These are phyloP conservation scores for Nidularia pulvinata DNA, from an alignment of 768 basidiomycete genomes.

Conservation along the genomic window DNA sequence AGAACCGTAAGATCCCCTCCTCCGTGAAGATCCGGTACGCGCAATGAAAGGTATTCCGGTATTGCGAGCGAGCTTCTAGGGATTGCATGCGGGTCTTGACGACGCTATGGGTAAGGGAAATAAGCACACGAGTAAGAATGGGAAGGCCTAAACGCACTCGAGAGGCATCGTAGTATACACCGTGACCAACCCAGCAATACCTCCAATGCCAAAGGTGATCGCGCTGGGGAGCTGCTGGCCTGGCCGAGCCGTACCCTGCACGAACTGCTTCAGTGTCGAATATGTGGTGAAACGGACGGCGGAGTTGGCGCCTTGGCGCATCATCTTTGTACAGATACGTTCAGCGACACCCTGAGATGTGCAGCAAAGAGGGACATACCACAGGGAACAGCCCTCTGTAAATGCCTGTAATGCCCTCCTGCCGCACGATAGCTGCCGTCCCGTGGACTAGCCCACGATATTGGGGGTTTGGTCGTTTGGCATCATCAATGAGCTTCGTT, in stretches of 20 bases:
- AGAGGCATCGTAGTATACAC: slow-evolving; percentile 91
- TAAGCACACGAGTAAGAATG: not conserved
- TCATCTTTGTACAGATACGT: slow-evolving; percentile 59
- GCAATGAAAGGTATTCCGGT: slow-evolving; percentile 95
- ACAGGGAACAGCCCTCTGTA: slow-evolving; percentile 95
- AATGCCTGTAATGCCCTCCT: slow-evolving; percentile 84
- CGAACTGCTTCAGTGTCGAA: slow-evolving; percentile 90
- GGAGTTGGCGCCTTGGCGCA: slow-evolving; percentile 98
- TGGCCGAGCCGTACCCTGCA: slow-evolving; percentile 80
- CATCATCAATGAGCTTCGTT: slow-evolving; percentile 96
- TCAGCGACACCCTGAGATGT: slow-evolving; percentile 1
- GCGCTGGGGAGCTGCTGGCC: slow-evolving; percentile 84
- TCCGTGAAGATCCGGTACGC: slow-evolving; percentile 94
- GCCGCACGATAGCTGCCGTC: slow-evolving; percentile 71
- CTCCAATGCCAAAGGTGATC: slow-evolving; percentile 95
- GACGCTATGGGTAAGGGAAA: slow-evolving; percentile 51
- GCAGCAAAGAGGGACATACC: slow-evolving; percentile 43
- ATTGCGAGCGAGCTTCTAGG: slow-evolving; percentile 77
- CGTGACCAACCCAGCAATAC: slow-evolving; percentile 91
- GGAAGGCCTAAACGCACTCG: slow-evolving; percentile 46
- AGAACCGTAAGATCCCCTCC: slow-evolving; percentile 90
- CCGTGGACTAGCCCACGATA: slow-evolving; percentile 91
- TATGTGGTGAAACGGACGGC: slow-evolving; percentile 97
- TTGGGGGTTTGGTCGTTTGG: slow-evolving; percentile 80
- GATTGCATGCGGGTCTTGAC: slow-evolving; percentile 99